Evolutionary conservation across 768 basidiomycete species (phyloP).

Genomic region (Calocybe gangraenosa): DNA sequence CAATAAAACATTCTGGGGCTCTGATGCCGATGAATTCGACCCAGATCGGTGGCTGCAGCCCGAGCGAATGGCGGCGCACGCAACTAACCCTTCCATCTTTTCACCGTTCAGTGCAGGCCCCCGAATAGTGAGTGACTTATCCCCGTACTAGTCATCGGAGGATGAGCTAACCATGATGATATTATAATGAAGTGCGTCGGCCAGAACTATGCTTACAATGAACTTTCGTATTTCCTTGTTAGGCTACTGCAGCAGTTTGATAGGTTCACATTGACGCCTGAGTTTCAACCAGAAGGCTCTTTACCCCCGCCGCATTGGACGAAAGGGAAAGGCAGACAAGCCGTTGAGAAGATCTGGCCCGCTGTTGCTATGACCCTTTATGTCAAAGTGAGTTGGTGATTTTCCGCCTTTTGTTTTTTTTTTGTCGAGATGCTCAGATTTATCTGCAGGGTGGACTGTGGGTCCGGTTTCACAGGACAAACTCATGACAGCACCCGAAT

Average conservation of each 20-base stretch:
- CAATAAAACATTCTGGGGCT: constrained; percentile 65
- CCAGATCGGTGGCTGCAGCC: constrained; percentile 76
- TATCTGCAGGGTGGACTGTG: constrained; percentile 52
- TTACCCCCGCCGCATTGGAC: constrained; percentile 60
- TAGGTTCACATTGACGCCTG: constrained; percentile 52
- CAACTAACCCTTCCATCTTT: constrained; percentile 64
- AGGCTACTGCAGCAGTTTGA: constrained; percentile 64
- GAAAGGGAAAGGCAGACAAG: constrained; percentile 42
- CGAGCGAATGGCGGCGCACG: constrained; percentile 42
- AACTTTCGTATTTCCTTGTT: constrained; percentile 70
- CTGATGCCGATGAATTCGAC: constrained; percentile 72
- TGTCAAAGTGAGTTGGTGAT: constrained; percentile 47
- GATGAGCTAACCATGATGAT: not conserved
- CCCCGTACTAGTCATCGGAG: not conserved
- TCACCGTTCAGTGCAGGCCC: constrained; percentile 75
- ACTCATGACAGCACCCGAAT: constrained; percentile 1
- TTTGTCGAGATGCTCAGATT: not conserved
- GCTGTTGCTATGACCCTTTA: constrained; percentile 61
- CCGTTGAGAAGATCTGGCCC: constrained; percentile 58
- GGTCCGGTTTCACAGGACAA: constrained; percentile 42
- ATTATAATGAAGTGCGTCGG: constrained; percentile 56
- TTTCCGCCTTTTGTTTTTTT: constrained; percentile 3
- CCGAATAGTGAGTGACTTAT: constrained; percentile 35
- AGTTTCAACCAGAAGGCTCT: constrained; percentile 60
- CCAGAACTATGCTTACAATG: constrained; percentile 74